Base-by-base conservation (phyloP, 495 filamentous ascomycete species). In the Filosporella fistucella region DNA sequence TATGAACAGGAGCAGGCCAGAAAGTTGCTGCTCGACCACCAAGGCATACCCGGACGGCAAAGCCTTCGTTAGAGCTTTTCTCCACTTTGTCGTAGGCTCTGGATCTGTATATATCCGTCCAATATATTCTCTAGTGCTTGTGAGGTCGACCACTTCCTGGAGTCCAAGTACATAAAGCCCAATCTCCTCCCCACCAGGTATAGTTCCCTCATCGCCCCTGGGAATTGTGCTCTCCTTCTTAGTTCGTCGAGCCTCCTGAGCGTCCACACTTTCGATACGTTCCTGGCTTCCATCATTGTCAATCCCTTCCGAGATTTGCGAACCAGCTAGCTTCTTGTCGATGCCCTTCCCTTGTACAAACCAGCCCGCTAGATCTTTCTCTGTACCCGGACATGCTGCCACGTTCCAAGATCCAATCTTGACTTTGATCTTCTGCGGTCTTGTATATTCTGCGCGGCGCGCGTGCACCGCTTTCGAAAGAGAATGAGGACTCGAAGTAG, bases 381-480 rank as follows among this genome's bases (percentile, higher is more conserved):
- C 90, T 1, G 88, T 91, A 25, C 84, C 86, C 30, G 82, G 75
- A 47, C 84, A 77, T 1, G 85, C 81, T 7, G 89, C 94, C 22
- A 96, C 88, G 65, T 99, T 99, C 94, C 94, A 99, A 1, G 85
- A 83, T 4, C 90, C 93, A 18, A 96, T 71, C 58, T 95, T 96
- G 55, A 97, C 76, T 46, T 78, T 80, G 44, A 96, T 77, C 23
- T 76, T 75, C 45, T 75, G 74, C 24, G 81, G 75, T 11, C 75
- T 76, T 8, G 82, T 84, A 60, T 89, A 99, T 57, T 96, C 90
- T 29, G 78, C 65, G 50, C 81, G 80, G 33, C 93, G 72, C 10
- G 83, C 81, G 60, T 80, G 77, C 14, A 97, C 69, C 2, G 72
- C 70, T 24, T 63, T 65, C 39, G 74, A 73, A 17, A 79, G 68